These are phyloP conservation scores for Phialophora tarda DNA, from an alignment of 2,329 filamentous ascomycete species.

Conservation along the genomic window DNA sequence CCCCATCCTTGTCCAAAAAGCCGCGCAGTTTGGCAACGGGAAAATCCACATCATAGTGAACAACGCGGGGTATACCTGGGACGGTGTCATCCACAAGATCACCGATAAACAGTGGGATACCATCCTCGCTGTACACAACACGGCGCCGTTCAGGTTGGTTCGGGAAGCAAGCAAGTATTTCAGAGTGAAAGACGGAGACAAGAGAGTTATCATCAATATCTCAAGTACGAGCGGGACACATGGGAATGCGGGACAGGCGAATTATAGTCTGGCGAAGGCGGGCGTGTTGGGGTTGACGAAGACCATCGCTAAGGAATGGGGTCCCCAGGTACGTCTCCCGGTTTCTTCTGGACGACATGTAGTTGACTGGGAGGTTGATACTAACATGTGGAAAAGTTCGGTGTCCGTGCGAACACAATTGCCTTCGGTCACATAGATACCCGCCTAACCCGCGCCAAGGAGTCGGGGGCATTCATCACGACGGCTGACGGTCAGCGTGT, in stretches of 20 bases:
- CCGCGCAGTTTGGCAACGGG: slow-evolving; percentile 79
- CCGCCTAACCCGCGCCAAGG: slow-evolving; percentile 80
- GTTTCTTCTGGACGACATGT: not conserved
- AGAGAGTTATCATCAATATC: slow-evolving; percentile 81
- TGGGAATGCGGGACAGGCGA: slow-evolving; percentile 89
- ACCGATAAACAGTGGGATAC: slow-evolving; percentile 60
- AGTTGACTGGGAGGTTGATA: not conserved
- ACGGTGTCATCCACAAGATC: slow-evolving; percentile 85
- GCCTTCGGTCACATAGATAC: slow-evolving; percentile 85
- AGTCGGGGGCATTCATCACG: slow-evolving; percentile 78
- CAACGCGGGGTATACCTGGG: slow-evolving; percentile 92
- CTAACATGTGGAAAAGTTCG: slow-evolving; percentile 59
- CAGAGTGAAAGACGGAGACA: slow-evolving; percentile 80
- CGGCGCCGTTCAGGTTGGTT: slow-evolving; percentile 82
- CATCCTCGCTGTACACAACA: slow-evolving; percentile 81
- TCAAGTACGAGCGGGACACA: slow-evolving; percentile 80
- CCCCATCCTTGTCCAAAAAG: slow-evolving; percentile 71
- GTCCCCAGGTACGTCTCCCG: slow-evolving; percentile 45
- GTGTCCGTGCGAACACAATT: slow-evolving; percentile 80
- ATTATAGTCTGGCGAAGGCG: slow-evolving; percentile 85
- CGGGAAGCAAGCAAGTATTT: slow-evolving; percentile 84
- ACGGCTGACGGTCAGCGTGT: slow-evolving; percentile 78
- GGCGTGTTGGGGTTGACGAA: slow-evolving; percentile 83
- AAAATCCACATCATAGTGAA: slow-evolving; percentile 93
- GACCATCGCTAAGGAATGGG: slow-evolving; percentile 92